Base-by-base conservation (phyloP, 179 eudicot genomes). In the Monotropa hypopitys region DNA sequence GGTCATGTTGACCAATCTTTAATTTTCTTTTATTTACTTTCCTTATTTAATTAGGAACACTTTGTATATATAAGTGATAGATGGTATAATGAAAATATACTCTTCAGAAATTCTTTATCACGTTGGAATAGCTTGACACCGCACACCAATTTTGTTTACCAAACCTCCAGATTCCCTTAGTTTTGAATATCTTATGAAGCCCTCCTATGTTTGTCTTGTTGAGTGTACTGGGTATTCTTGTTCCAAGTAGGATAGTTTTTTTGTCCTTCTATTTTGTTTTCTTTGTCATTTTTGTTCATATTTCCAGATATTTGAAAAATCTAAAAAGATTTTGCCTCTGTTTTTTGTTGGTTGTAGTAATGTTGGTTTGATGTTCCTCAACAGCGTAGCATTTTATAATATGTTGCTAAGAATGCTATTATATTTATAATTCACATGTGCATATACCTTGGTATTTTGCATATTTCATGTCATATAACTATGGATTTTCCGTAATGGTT, bases 401-500 rank as follows among this genome's bases (percentile, higher is more conserved):
- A 56, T 8, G 30, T 56, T 30, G 30, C 66, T 23, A 59, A 28
- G 1, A 59, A 59, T 54, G 61, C 61, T 59, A 28, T 59, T 38
- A 61, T 28, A 28, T 16, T 61, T 30, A 20, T 11, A 61, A 61
- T 61, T 33, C 67, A 28, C 12, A 33, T 26, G 16, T 57, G 63
- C 33, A 11, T 13, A 61, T 61, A 4, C 7, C 67, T 28, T 61
- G 3, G 20, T 61, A 61, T 61, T 61, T 28, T 78, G 72, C 80
- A 54, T 76, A 20, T 75, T 9, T 56, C 50, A 30, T 63, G 42
- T 20, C 5, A 26, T 8, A 32, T 0, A 20, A 40, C 13, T 5
- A 38, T 67, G 4, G 42, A 43, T 56, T 42, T 82, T 33, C 72
- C 42, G 7, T 67, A 56, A 61, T 69, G 81, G 35, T 76, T 59